Evolutionary conservation across 495 filamentous ascomycete genomes (phyloP).

Genomic region (Podospora pseudocomata): DNA sequence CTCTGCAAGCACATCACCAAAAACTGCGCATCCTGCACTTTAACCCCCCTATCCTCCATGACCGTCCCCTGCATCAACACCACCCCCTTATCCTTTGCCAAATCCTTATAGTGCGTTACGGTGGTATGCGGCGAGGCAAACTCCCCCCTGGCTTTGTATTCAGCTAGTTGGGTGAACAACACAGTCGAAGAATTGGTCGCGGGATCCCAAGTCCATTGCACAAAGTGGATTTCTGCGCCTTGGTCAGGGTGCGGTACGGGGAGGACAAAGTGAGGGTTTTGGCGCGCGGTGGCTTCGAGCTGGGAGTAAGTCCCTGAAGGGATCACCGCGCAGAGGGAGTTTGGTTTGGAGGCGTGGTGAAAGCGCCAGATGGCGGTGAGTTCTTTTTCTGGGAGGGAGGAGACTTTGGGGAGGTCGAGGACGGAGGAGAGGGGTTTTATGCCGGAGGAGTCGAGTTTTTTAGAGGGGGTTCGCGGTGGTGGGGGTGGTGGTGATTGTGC

Average conservation of each 20-base stretch:
- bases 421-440: constrained; percentile 79
- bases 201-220: constrained; percentile 69
- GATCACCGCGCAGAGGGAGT: constrained; percentile 78
- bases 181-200: constrained; percentile 69
- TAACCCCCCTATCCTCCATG: constrained; percentile 70
- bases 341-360: constrained; percentile 65
- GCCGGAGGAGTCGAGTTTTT: constrained; percentile 18
- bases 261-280: constrained; percentile 83
- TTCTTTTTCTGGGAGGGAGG: constrained; percentile 69
- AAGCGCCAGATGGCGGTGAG: constrained; percentile 87
- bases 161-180: constrained; percentile 87
- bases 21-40: constrained; percentile 76
- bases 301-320: constrained; percentile 64
- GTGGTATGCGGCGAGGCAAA: constrained; percentile 90
- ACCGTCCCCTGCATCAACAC: constrained; percentile 83
- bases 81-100: constrained; percentile 65
- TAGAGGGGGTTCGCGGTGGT: constrained; percentile 14
- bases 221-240: constrained; percentile 77
- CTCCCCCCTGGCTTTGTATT: constrained; percentile 87
- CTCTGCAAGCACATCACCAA: constrained; percentile 91
- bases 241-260: constrained; percentile 69
- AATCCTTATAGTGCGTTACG: constrained; percentile 81
- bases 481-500: constrained; percentile 28
- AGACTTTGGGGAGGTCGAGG: constrained; percentile 76
- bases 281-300: constrained; percentile 63